A percentile compares a stretch with the other conserved stretches of the same genome.
These are phyloP conservation scores for Aspergillus affinis DNA, from an alignment of 495 filamentous ascomycete genomes.

Conservation along the genomic window DNA sequence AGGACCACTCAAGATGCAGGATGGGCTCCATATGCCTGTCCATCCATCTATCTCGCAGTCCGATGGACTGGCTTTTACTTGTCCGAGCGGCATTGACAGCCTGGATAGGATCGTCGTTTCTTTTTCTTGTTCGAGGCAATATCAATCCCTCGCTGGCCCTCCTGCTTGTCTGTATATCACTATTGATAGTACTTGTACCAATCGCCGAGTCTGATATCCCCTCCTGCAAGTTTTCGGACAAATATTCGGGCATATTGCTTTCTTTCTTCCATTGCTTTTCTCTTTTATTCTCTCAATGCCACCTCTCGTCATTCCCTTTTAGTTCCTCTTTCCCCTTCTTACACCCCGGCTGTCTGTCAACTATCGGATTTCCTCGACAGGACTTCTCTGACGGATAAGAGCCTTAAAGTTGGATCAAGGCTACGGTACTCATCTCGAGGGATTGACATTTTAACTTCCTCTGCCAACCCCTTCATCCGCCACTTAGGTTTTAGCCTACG, in stretches of 20 bases:
- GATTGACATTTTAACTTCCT: neutral
- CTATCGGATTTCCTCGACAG: slow-evolving; percentile 6
- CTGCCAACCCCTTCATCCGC: neutral
- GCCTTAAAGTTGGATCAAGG: slow-evolving; percentile 11
- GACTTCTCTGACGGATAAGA: neutral
- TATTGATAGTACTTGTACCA: slow-evolving; percentile 19
- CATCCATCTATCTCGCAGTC: slow-evolving; percentile 11
- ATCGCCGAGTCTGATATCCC: slow-evolving; percentile 13
- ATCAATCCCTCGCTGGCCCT: slow-evolving; percentile 21
- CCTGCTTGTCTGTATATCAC: slow-evolving; percentile 23
- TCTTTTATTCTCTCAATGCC: slow-evolving; percentile 4
- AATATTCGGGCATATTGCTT: slow-evolving; percentile 23
- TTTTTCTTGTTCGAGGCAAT: slow-evolving; percentile 20
- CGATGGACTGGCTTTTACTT: slow-evolving; percentile 11
- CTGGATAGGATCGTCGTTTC: slow-evolving; percentile 17
- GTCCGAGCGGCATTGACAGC: slow-evolving; percentile 5
- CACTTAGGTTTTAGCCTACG: neutral
- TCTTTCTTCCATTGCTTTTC: slow-evolving; percentile 3
- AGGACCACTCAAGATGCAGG: slow-evolving; percentile 13
- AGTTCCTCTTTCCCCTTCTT: slow-evolving; percentile 1
- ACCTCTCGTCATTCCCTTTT: slow-evolving; percentile 2
- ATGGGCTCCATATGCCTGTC: slow-evolving; percentile 15
- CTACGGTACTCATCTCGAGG: neutral
- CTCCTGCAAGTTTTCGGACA: slow-evolving; percentile 25
- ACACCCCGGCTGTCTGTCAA: slow-evolving; percentile 9